Base-by-base conservation (phyloP, 441 rosid species). In the Erodium chrysanthum region DNA sequence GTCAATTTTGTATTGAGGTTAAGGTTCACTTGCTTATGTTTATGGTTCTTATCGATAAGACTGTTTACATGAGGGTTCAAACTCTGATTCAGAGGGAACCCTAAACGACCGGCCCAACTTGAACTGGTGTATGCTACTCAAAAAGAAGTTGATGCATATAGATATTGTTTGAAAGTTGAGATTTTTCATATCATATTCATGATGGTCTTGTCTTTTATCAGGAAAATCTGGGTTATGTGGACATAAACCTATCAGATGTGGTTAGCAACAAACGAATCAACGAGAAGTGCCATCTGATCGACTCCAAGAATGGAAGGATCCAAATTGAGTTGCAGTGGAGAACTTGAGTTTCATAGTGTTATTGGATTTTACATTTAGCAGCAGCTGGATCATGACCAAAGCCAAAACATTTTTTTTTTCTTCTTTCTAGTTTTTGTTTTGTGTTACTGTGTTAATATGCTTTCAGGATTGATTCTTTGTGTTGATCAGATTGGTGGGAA, bases 401-500 rank as follows among this genome's bases (percentile, higher is more conserved):
- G 33, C 33, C 33, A 29, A 29, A 29, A 29, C 33, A 29, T 29
- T 29, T 0, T 0, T 29, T 29, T 29, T n/a, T 29, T 0, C 5
- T 29, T 29, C 5, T 4, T 0, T 29, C 33, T 29, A 29, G 5
- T 2, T 29, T 29, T 29, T 29, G 3, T 29, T 29, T 6, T 29
- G 0, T 42, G 48, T 10, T 22, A 72, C 66, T 21, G 64, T 64
- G 58, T 71, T 66, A 27, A 66, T 69, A 25, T 74, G 58, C 64
- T 46, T 15, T 67, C 73, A 68, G 68, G 70, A 77, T 74, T 72
- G 70, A 29, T 42, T 42, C 33, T 9, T 42, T 11, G 10, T 42
- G 48, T 42, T 42, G 9, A 12, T 56, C 70, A 68, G 73, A 62
- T 73, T 56, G 75, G 77, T 72, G 74, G 87, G 40, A 33, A n/a